These are phyloP conservation scores for Actinomucor elegans DNA, from an alignment of 371 early-diverging fungal species.

Conservation along the genomic window DNA sequence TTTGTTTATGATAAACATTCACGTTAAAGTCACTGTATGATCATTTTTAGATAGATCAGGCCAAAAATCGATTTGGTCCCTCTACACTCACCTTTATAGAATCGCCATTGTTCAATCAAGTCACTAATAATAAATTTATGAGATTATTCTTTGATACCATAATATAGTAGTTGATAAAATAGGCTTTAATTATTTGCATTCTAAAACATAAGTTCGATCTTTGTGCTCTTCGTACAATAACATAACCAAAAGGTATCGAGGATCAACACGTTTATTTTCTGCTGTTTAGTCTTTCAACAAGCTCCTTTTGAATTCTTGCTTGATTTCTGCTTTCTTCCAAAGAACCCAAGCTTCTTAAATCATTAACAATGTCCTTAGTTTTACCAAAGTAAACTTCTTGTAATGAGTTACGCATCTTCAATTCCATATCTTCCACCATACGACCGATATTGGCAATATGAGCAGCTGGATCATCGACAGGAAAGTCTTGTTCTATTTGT, in stretches of 20 bases:
- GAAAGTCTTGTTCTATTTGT: slow-evolving; percentile 86
- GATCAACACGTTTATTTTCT: slow-evolving; percentile 15
- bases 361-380: slow-evolving; percentile 95
- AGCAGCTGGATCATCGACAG: slow-evolving; percentile 71
- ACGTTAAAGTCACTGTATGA: too few species aligned
- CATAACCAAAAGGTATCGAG: background rate
- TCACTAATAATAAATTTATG: too few species aligned
- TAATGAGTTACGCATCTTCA: slow-evolving; percentile 91
- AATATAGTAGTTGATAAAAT: too few species aligned
- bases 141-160: too few species aligned
- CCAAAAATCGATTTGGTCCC: too few species aligned
- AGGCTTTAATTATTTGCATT: too few species aligned
- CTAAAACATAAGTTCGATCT: too few species aligned
- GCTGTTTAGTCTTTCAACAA: slow-evolving; percentile 64
- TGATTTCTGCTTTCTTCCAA: slow-evolving; percentile 68
- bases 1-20: too few species aligned
- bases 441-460: slow-evolving; percentile 94
- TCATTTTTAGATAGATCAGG: too few species aligned
- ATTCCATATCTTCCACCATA: slow-evolving; percentile 97
- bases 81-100: too few species aligned
- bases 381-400: slow-evolving; percentile 98
- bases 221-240: too few species aligned
- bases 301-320: slow-evolving; percentile 70
- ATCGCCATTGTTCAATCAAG: too few species aligned
- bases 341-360: slow-evolving; percentile 78